Percentiles rank a stretch among this genome's conserved stretches.
Conservation (phyloP, 2,329 filamentous ascomycete genomes). For the Neofusicoccum sp. region DNA sequence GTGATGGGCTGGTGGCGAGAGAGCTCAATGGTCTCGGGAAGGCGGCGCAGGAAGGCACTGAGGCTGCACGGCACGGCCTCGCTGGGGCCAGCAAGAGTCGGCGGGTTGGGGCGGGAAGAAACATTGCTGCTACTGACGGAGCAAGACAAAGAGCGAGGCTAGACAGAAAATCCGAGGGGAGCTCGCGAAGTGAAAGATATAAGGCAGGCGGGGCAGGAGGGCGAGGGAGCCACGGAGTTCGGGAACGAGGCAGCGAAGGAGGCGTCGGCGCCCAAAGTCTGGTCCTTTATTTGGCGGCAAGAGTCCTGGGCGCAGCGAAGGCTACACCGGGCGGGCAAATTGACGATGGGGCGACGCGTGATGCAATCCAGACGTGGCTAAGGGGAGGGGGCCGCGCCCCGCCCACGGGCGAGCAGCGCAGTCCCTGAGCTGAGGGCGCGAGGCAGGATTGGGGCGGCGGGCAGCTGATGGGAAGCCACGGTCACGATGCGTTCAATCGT, state of each 20-base stretch:
- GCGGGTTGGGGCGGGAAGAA: neutral
- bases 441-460: neutral
- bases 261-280: neutral
- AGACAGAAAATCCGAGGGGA: neutral
- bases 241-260: neutral
- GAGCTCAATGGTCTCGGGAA: neutral
- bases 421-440: neutral
- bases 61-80: neutral
- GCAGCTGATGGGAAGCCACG: neutral
- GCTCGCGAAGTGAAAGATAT: neutral
- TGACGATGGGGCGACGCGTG: constrained; percentile 2
- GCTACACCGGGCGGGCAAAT: constrained; percentile 1
- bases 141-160: neutral
- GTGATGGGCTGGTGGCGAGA: neutral
- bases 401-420: neutral
- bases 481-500: constrained; percentile 4
- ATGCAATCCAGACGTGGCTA: constrained; percentile 4
- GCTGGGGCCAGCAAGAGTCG: neutral
- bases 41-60: neutral
- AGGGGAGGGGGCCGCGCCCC: neutral
- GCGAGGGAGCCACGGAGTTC: neutral
- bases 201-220: neutral
- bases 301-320: neutral
- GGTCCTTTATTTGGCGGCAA: neutral
- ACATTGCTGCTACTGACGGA: neutral